Conservation (phyloP, 345 rosid genomes). For the Gossypium mustelinum region DNA sequence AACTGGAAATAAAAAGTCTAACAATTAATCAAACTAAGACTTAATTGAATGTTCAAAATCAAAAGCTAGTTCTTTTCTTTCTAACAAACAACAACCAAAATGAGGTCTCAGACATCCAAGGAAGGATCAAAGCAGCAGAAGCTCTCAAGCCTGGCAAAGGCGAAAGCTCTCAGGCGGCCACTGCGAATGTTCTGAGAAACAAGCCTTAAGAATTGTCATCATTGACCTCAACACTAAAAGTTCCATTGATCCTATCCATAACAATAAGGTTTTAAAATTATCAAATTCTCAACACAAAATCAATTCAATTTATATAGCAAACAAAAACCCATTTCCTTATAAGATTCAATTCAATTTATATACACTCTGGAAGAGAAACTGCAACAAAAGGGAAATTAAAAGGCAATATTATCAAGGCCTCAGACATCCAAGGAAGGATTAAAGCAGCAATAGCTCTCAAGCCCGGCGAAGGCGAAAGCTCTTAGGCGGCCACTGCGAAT, state of each 20-base stretch:
- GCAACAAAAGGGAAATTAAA: neutral
- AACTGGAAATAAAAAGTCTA: conserved; percentile 22
- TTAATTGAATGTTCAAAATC: neutral
- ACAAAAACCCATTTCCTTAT: neutral
- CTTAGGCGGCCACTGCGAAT: conserved; percentile 60
- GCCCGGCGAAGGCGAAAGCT: conserved; percentile 50
- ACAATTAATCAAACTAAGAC: neutral
- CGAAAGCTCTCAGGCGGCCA: conserved; percentile 55
- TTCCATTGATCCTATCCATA: neutral
- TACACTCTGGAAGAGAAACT: neutral
- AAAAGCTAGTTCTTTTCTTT: neutral
- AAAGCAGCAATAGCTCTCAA: conserved; percentile 42
- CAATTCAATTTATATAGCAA: neutral
- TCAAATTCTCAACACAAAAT: neutral
- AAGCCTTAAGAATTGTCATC: conserved; percentile 34
- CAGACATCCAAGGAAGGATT: conserved; percentile 10
- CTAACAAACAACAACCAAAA: neutral
- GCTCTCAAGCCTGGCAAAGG: conserved; percentile 37
- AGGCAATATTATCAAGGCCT: neutral
- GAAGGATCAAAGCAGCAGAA: neutral
- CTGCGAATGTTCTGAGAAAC: conserved; percentile 61
- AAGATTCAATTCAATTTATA: neutral
- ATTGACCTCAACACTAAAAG: conserved; percentile 6
- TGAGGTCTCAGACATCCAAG: conserved; percentile 10
- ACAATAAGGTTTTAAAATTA: neutral